Evolutionary conservation across 2,329 filamentous ascomycete species (phyloP), one percentile per base, ranked within the genome.

Genomic region (Pestalotiopsis sp.): DNA sequence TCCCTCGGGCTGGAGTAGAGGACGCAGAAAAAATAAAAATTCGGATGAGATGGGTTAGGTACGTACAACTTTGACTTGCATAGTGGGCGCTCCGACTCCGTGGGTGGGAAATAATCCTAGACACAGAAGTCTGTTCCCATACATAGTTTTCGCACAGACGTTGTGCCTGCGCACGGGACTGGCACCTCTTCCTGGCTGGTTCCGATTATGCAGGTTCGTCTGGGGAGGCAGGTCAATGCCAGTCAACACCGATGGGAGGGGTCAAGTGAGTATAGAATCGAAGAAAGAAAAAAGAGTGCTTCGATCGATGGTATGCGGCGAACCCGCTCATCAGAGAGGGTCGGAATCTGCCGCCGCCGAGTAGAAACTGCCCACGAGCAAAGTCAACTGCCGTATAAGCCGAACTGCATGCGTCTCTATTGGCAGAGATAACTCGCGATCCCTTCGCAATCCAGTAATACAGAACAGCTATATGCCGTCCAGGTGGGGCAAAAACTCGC

Each of bases 191-290:
- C 59, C 17, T 61, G 14, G 14, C 23, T 6, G 27, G 59, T 62
- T 4, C 59, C 59, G 59, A 36, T 39, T 62, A 62, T 62, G 59
- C 59, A 62, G 31, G 59, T 20, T 39, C n/a, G 25, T 62, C 59
- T 36, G 59, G 59, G 27, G 59, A 62, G 59, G 59, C 59, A 62
- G 31, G 59, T 62, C 59, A 62, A 14, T 62, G 59, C 17, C 17
- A 9, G 17, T n/a, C 6, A 52, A 9, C 20, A 52, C 45, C 45
- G 45, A 52, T n/a, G 17, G 45, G 41, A 52, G 45, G 45, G 45
- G 45, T 52, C 20, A 9, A n/a, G 17, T 20, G 7, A n/a, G 14
- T 17, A 52, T 9, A 9, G 5, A 17, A 45, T 52, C 17, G 45
- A 52, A 52, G 17, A 23, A 52, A 9, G 7, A 52, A 52, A 9